Evolutionary conservation across 2,329 filamentous ascomycete species (phyloP).

Genomic region (Trichoderma koningii): DNA sequence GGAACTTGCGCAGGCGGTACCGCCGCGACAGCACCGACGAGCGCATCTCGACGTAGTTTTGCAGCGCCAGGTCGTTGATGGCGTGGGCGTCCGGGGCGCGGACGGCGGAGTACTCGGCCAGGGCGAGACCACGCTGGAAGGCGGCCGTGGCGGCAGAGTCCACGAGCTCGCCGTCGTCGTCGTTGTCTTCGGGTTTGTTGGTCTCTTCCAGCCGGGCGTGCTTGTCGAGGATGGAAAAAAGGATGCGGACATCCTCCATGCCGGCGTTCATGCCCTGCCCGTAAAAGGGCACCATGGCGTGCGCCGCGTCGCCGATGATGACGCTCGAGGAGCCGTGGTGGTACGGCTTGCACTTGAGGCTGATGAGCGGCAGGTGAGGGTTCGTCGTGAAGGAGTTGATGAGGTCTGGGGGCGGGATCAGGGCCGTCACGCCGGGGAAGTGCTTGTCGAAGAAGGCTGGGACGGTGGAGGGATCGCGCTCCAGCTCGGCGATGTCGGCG

Average conservation of each 20-base stretch:
- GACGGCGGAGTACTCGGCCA: slow-evolving; percentile 73
- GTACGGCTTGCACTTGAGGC: slow-evolving; percentile 88
- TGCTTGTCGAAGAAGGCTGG: slow-evolving; percentile 75
- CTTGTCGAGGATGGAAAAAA: slow-evolving; percentile 80
- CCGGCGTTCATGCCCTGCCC: slow-evolving; percentile 98
- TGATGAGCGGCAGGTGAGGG: slow-evolving; percentile 89
- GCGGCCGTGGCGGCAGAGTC: slow-evolving; percentile 47
- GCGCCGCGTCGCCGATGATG: slow-evolving; percentile 89
- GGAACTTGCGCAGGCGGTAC: slow-evolving; percentile 78
- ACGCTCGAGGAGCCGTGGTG: slow-evolving; percentile 76
- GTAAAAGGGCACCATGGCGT: slow-evolving; percentile 98
- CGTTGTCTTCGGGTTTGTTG: slow-evolving; percentile 40
- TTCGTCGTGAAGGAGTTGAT: slow-evolving; percentile 75
- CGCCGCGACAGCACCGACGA: slow-evolving; percentile 74
- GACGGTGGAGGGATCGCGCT: slow-evolving; percentile 60
- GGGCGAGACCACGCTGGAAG: slow-evolving; percentile 62
- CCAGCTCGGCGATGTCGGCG: slow-evolving; percentile 66
- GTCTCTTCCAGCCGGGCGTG: slow-evolving; percentile 53
- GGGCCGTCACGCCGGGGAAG: slow-evolving; percentile 80
- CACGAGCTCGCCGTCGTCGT: slow-evolving; percentile 35
- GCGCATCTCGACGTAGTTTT: slow-evolving; percentile 95
- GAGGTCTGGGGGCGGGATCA: slow-evolving; percentile 69
- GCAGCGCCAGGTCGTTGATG: slow-evolving; percentile 87
- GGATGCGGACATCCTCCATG: slow-evolving; percentile 86
- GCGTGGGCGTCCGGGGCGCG: slow-evolving; percentile 79